Evolutionary conservation across 164 flowering plant species (phyloP).

Genomic region (Macadamia integrifolia): DNA sequence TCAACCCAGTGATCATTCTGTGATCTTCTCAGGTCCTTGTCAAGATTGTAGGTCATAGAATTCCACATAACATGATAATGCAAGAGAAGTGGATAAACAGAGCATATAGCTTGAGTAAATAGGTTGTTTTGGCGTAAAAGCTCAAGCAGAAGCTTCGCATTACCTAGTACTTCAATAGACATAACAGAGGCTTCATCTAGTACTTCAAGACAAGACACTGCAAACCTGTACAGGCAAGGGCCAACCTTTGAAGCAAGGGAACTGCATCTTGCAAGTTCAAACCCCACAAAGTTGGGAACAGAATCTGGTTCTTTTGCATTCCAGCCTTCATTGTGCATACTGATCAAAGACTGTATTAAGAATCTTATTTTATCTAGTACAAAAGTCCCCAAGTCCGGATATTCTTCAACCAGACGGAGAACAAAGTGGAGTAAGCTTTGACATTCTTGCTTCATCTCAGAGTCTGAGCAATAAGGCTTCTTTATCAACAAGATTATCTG

Average conservation of each 20-base stretch:
- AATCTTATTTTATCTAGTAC: constrained; percentile 38
- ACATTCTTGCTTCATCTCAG: constrained; percentile 27
- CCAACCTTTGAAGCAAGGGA: constrained; percentile 27
- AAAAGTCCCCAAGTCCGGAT: constrained; percentile 29
- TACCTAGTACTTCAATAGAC: constrained; percentile 26
- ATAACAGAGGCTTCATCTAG: constrained; percentile 30
- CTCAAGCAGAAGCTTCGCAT: constrained; percentile 32
- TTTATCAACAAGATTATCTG: constrained; percentile 27
- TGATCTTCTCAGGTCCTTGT: constrained; percentile 8
- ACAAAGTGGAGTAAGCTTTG: constrained; percentile 35
- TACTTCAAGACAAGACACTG: constrained; percentile 34
- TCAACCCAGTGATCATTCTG: constrained; percentile 23
- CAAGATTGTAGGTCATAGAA: constrained; percentile 5
- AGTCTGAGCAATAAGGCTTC: constrained; percentile 13
- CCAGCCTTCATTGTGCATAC: constrained; percentile 9
- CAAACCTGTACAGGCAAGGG: constrained; percentile 31
- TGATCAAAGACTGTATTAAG: constrained; percentile 25
- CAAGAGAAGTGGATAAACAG: constrained; percentile 32
- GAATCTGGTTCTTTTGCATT: constrained; percentile 6
- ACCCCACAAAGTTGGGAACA: constrained; percentile 8
- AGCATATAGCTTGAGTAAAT: constrained; percentile 26
- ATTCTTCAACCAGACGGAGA: constrained; percentile 30
- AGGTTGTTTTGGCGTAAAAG: constrained; percentile 20
- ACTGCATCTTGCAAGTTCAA: constrained; percentile 13
- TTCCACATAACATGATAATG: constrained; percentile 24